Evolutionary conservation across 495 filamentous ascomycete genomes (phyloP).

Genomic region (Penicillium mononematosum): DNA sequence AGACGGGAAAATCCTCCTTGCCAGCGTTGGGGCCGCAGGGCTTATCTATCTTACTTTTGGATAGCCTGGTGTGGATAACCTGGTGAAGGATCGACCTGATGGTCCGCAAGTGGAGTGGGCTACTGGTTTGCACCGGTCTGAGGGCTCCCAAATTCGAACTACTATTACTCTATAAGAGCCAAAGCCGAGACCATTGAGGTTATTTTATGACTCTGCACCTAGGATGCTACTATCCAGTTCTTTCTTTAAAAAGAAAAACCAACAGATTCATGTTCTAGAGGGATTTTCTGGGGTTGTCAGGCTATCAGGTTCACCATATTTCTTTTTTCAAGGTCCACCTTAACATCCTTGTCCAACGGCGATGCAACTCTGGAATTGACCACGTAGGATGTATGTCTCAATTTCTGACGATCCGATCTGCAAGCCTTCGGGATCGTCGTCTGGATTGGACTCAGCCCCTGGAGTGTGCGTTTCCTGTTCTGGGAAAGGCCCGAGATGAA

Average conservation of each 20-base stretch:
- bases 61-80: conserved; percentile 16
- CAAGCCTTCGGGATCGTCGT: conserved; percentile 34
- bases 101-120: conserved; percentile 21
- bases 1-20: conserved; percentile 30
- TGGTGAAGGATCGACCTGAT: conserved; percentile 27
- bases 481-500: conserved; percentile 14
- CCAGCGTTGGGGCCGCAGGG: conserved; percentile 28
- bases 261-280: not conserved
- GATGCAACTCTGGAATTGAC: conserved; percentile 27
- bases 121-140: conserved; percentile 19
- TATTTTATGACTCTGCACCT: conserved; percentile 4
- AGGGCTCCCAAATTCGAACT: not conserved
- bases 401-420: conserved; percentile 42
- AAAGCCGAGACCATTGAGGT: conserved; percentile 19
- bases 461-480: conserved; percentile 21
- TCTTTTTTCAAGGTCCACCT: conserved; percentile 1
- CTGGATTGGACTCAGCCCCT: conserved; percentile 21
- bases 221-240: conserved; percentile 14
- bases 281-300: not conserved
- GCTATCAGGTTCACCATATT: not conserved
- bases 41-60: conserved; percentile 32
- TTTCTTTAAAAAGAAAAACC: no score
- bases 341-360: conserved; percentile 22
- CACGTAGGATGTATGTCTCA: conserved; percentile 35
- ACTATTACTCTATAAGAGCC: conserved; percentile 17